Conservation (phyloP, 2,329 filamentous ascomycete species). For the Pseudogymnoascus sp. region DNA sequence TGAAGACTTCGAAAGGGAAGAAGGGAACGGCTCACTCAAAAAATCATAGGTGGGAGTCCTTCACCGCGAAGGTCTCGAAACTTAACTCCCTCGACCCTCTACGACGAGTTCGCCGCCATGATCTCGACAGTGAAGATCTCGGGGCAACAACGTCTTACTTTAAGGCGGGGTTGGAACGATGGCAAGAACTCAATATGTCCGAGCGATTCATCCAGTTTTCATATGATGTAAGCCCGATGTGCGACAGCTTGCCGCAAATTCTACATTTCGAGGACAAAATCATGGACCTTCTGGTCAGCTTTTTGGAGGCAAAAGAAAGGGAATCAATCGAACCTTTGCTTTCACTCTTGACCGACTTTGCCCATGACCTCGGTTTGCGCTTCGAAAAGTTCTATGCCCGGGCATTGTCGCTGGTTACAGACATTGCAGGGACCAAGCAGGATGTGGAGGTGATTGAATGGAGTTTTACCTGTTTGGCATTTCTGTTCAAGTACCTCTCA, state of each 20-base stretch:
- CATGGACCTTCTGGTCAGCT: slow-evolving; percentile 64
- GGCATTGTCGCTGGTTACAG: slow-evolving; percentile 65
- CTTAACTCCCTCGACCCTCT: slow-evolving; percentile 85
- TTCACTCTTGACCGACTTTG: slow-evolving; percentile 82
- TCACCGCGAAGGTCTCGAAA: slow-evolving; percentile 81
- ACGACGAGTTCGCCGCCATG: slow-evolving; percentile 76
- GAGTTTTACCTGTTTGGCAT: slow-evolving; percentile 90
- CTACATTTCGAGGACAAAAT: slow-evolving; percentile 84
- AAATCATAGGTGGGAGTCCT: slow-evolving; percentile 84
- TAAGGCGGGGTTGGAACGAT: slow-evolving; percentile 71
- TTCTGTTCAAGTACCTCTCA: slow-evolving; percentile 94
- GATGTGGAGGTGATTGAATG: slow-evolving; percentile 91
- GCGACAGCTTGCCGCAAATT: slow-evolving; percentile 85
- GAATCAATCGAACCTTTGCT: slow-evolving; percentile 79
- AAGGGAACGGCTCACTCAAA: slow-evolving; percentile 65
- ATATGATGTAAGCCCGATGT: slow-evolving; percentile 64
- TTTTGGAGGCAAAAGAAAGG: slow-evolving; percentile 69
- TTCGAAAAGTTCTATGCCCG: slow-evolving; percentile 84
- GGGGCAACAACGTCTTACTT: slow-evolving; percentile 80
- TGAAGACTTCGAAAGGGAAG: slow-evolving; percentile 62
- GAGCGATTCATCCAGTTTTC: slow-evolving; percentile 71
- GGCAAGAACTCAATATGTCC: slow-evolving; percentile 85
- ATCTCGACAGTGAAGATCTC: slow-evolving; percentile 70
- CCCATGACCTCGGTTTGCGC: slow-evolving; percentile 78
- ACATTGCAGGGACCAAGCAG: slow-evolving; percentile 66